phyloP scores from a whole-genome alignment of 257 asterid genomes.

The Apocynum venetum region DNA sequence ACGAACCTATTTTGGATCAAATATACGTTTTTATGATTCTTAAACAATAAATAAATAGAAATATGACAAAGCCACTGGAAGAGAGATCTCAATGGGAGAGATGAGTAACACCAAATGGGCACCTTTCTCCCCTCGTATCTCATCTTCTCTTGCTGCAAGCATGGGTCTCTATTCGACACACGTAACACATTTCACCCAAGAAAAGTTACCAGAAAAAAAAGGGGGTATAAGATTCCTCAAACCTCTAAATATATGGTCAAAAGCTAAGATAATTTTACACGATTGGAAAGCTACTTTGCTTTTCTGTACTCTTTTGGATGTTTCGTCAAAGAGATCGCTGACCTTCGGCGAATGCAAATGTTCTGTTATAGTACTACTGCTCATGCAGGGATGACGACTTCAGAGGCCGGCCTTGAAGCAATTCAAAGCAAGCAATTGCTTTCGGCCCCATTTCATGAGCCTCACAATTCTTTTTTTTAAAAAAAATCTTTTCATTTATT shows the following conservation, averaged over 20 bases:
- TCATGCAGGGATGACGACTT: too few species aligned
- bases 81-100: neutral
- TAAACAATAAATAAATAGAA: neutral
- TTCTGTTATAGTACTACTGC: too few species aligned
- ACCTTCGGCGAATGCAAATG: neutral
- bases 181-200: neutral
- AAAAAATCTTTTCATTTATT: too few species aligned
- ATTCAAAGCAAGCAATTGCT: too few species aligned
- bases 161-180: neutral
- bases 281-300: neutral
- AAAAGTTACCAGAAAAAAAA: neutral
- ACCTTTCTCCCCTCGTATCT: too few species aligned
- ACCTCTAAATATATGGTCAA: conserved; percentile 20
- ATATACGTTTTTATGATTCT: too few species aligned
- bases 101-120: too few species aligned
- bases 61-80: neutral
- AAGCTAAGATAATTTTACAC: conserved; percentile 4
- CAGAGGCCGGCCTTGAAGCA: too few species aligned
- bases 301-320: neutral
- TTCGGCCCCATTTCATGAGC: too few species aligned
- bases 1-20: too few species aligned
- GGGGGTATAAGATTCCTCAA: conserved; percentile 25
- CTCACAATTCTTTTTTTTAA: too few species aligned
- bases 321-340: neutral
- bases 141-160: neutral